Percentiles rank a stretch among this genome's conserved stretches.
phyloP scores from a whole-genome alignment of 2,329 filamentous ascomycete species.

The Mycocentrospora acerina region DNA sequence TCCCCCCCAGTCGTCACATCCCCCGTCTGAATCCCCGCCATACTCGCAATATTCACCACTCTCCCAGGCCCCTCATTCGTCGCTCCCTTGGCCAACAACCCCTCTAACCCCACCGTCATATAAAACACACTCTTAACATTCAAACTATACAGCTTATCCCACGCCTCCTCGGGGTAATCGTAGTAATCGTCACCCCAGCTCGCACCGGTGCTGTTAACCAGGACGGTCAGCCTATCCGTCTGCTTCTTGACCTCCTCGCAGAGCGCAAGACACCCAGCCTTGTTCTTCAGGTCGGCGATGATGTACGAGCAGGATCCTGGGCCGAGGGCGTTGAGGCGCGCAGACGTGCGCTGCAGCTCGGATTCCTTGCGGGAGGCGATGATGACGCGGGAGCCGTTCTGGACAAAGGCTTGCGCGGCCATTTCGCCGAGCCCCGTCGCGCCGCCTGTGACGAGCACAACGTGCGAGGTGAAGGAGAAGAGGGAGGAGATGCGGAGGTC shows the following conservation, averaged over 20 bases:
- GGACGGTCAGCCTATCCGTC: conserved; percentile 46
- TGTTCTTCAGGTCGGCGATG: conserved; percentile 55
- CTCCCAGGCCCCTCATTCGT: conserved; percentile 47
- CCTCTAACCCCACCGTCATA: conserved; percentile 49
- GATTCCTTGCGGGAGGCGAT: conserved; percentile 57
- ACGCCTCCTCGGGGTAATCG: conserved; percentile 59
- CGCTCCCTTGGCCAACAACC: conserved; percentile 49
- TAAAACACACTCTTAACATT: conserved; percentile 58
- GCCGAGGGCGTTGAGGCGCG: conserved; percentile 53
- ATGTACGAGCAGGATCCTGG: conserved; percentile 55
- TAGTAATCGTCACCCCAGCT: conserved; percentile 60
- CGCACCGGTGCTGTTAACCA: conserved; percentile 57
- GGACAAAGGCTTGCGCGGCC: conserved; percentile 56
- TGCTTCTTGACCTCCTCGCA: conserved; percentile 52
- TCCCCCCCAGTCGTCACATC: conserved; percentile 49
- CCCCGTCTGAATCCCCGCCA: conserved; percentile 46
- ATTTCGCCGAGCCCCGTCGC: conserved; percentile 56
- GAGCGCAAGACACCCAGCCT: conserved; percentile 52
- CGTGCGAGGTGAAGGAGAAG: conserved; percentile 39
- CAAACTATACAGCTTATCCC: conserved; percentile 58
- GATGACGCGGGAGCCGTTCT: conserved; percentile 55
- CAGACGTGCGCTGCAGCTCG: conserved; percentile 50
- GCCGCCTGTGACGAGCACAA: conserved; percentile 54
- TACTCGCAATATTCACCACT: conserved; percentile 57
- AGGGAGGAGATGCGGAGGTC: conserved; percentile 37